These are phyloP conservation scores for Syzygium syzygioides DNA, from an alignment of 441 rosid species.

Conservation along the genomic window DNA sequence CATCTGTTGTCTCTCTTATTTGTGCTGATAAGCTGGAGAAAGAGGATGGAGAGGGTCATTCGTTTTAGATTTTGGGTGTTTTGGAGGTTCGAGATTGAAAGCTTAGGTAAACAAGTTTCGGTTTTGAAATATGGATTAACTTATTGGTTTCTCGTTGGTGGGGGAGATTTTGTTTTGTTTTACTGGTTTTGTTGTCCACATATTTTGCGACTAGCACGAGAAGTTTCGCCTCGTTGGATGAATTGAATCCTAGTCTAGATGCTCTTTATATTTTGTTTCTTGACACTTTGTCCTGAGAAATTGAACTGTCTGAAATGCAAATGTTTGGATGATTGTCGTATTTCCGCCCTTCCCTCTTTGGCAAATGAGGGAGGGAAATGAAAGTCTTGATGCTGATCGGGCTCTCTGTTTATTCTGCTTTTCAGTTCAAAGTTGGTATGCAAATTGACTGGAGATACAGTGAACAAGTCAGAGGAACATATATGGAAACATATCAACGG, in stretches of 20 bases:
- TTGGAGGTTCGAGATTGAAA: not conserved
- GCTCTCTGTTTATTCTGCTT: slow-evolving; percentile 1
- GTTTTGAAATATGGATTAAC: not conserved
- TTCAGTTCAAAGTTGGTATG: slow-evolving; percentile 71
- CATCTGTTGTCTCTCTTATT: not conserved
- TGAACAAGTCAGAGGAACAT: slow-evolving; percentile 90
- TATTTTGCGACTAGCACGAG: not conserved
- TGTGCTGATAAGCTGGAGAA: not conserved
- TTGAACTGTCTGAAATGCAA: not conserved
- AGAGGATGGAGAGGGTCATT: not conserved
- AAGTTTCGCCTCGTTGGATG: not conserved
- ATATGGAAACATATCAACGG: slow-evolving; percentile 95
- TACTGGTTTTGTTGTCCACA: not conserved
- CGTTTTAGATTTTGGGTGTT: not conserved
- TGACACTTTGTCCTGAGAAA: not conserved
- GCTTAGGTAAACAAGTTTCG: not conserved
- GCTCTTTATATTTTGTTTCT: not conserved
- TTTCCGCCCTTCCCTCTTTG: not conserved
- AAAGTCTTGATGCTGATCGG: not conserved
- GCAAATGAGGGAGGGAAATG: not conserved
- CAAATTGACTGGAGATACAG: slow-evolving; percentile 81
- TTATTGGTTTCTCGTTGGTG: not conserved
- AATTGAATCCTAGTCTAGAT: not conserved
- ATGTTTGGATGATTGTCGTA: not conserved
- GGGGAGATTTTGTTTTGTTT: not conserved